A percentile compares a stretch with the other conserved stretches of the same genome.
Conservation (phyloP, 768 basidiomycete species). For the Coprinopsis cinerea region DNA sequence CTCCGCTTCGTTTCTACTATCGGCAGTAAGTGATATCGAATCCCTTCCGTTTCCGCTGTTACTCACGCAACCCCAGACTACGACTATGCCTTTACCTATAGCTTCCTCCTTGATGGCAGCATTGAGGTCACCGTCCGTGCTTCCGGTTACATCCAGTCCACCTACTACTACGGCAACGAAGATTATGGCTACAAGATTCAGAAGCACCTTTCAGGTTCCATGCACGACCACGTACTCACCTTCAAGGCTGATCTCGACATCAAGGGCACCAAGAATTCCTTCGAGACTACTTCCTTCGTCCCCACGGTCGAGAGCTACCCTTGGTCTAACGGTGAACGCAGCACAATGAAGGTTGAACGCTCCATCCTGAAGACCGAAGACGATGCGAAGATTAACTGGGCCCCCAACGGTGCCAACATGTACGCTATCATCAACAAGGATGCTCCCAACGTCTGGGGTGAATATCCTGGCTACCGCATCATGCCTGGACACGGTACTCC, state of each 20-base stretch:
- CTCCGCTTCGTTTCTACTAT: slow-evolving; percentile 4
- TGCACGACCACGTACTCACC: slow-evolving; percentile 7
- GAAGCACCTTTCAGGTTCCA: slow-evolving; percentile 6
- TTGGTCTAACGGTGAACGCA: background rate
- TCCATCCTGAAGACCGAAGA: slow-evolving; percentile 3
- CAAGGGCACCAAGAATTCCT: slow-evolving; percentile 6
- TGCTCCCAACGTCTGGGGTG: slow-evolving; percentile 4
- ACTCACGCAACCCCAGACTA: background rate
- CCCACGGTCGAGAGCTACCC: slow-evolving; percentile 1
- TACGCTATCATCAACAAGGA: slow-evolving; percentile 2
- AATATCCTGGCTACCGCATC: slow-evolving; percentile 6
- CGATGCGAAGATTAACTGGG: slow-evolving; percentile 6
- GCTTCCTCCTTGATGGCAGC: slow-evolving; percentile 4
- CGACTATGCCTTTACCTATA: slow-evolving; percentile 3
- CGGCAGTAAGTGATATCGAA: background rate
- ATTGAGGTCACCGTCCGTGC: slow-evolving; percentile 5
- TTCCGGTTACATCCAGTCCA: slow-evolving; percentile 2
- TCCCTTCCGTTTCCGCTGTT: background rate
- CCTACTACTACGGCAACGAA: slow-evolving; percentile 3
- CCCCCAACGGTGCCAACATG: slow-evolving; percentile 1
- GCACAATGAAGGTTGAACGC: slow-evolving; percentile 5
- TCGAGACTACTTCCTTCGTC: slow-evolving; percentile 3
- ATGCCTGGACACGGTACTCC: slow-evolving; percentile 2
- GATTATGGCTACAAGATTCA: slow-evolving; percentile 3
- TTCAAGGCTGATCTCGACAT: slow-evolving; percentile 7